Conservation (phyloP, 352 stramenopile genomes). For the Phytophthora cactorum region DNA sequence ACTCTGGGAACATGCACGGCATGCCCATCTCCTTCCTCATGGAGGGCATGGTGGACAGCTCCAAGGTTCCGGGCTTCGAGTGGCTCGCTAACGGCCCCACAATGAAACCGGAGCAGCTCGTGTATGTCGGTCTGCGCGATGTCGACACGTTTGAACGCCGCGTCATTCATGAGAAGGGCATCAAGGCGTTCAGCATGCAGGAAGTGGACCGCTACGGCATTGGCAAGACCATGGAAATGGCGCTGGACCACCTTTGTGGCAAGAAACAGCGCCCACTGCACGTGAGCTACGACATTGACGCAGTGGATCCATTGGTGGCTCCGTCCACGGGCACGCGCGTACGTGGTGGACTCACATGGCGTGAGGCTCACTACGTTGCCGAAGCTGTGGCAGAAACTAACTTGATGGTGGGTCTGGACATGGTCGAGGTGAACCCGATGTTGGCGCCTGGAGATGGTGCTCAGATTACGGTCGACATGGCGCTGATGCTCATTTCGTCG, state of each 20-base stretch:
- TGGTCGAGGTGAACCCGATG: slow-evolving; percentile 96
- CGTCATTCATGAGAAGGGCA: slow-evolving; percentile 92
- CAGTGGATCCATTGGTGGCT: slow-evolving; percentile 94
- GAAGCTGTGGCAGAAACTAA: slow-evolving; percentile 94
- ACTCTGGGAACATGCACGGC: slow-evolving; percentile 97
- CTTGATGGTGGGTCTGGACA: slow-evolving; percentile 89
- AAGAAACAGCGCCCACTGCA: slow-evolving; percentile 93
- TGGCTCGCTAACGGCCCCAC: slow-evolving; percentile 87
- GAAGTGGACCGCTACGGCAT: slow-evolving; percentile 97
- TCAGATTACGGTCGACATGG: slow-evolving; percentile 94
- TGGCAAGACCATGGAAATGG: slow-evolving; percentile 96
- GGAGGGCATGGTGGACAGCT: slow-evolving; percentile 88
- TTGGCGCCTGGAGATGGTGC: slow-evolving; percentile 89
- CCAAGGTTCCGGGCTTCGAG: slow-evolving; percentile 93
- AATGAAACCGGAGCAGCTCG: slow-evolving; percentile 90
- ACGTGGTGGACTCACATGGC: slow-evolving; percentile 95
- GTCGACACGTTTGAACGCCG: slow-evolving; percentile 92
- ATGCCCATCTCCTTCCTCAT: slow-evolving; percentile 97
- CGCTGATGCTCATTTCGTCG: slow-evolving; percentile 92
- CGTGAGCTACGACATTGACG: slow-evolving; percentile 98
- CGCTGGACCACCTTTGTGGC: slow-evolving; percentile 92
- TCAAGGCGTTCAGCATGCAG: slow-evolving; percentile 97
- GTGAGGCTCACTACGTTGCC: slow-evolving; percentile 96
- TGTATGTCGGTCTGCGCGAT: slow-evolving; percentile 96
- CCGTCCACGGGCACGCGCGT: slow-evolving; percentile 97